Base-by-base conservation (phyloP, 176 grass and related monocot genomes). In the Raddia guianensis region DNA sequence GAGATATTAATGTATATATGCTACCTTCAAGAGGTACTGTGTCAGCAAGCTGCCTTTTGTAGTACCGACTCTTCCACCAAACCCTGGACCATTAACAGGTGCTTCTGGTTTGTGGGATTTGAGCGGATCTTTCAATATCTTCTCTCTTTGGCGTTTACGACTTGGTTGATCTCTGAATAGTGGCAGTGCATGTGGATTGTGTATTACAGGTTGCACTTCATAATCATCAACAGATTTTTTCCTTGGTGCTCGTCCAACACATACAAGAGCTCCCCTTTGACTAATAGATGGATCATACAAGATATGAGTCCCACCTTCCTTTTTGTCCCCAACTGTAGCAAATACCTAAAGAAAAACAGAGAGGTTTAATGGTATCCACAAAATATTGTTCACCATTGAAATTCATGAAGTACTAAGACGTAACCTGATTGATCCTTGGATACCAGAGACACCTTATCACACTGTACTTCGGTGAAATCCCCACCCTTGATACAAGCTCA, bases 41-140 rank as follows among this genome's bases (percentile, higher is more conserved):
- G 95, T 98, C 58, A 98, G 84, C 75, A 98, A 85, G 68, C 95
- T 98, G 83, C 95, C 95, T 86, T 92, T 94, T 37, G 95, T 94
- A 13, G 88, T 87, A 74, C 95, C 95, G 53, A 98, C 88, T 84
- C 88, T 94, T 81, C 95, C 95, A 91, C 95, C 95, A 85, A 73
- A 91, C 4, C 95, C 95, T 83, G 90, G 95, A 77, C 95, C 95
- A 78, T 52, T 91, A 46, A 98, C 92, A 86, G 95, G 95, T 71
- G 85, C 75, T 73, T 98, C 95, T 43, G 95, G 95, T 61, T 98
- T 98, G 84, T 98, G 90, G 3, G 95, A 92, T 82, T 94, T 98
- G 62, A 98, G 80, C 0, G 92, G 95, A 54, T 98, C 95, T 85
- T 98, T 98, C 74, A 94, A 68, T 69, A 87, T 86, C 75, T 91